Conservation (phyloP, 2,329 filamentous ascomycete genomes). For the Aspergillus ochraceus region DNA sequence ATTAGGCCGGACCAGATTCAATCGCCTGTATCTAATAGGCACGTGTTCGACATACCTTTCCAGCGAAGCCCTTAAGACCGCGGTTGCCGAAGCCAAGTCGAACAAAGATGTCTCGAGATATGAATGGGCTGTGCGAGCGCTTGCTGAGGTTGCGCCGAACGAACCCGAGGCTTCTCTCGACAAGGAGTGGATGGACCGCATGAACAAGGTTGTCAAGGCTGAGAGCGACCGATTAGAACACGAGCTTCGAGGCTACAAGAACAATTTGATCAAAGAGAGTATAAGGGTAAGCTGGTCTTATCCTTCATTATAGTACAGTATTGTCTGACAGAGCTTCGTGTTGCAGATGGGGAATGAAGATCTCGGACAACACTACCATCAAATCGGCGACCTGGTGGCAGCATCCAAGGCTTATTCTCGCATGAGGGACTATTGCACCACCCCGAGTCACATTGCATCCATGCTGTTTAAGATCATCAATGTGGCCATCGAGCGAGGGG, state of each 20-base stretch:
- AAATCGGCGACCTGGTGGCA: slow-evolving; percentile 69
- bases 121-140: slow-evolving; percentile 63
- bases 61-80: slow-evolving; percentile 76
- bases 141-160: slow-evolving; percentile 63
- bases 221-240: slow-evolving; percentile 76
- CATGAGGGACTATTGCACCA: slow-evolving; percentile 89
- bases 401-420: slow-evolving; percentile 77
- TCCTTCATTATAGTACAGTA: not conserved
- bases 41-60: slow-evolving; percentile 72
- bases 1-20: slow-evolving; percentile 74
- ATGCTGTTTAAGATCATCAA: slow-evolving; percentile 77
- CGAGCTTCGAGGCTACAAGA: slow-evolving; percentile 90
- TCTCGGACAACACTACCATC: slow-evolving; percentile 78
- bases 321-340: not conserved
- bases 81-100: slow-evolving; percentile 71
- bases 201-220: slow-evolving; percentile 63
- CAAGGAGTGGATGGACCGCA: slow-evolving; percentile 70
- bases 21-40: slow-evolving; percentile 81
- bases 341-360: slow-evolving; percentile 90
- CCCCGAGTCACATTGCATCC: slow-evolving; percentile 77
- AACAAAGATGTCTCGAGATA: slow-evolving; percentile 75
- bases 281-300: slow-evolving; percentile 65
- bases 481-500: slow-evolving; percentile 71
- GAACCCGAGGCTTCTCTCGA: slow-evolving; percentile 70
- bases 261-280: slow-evolving; percentile 96